Base-by-base conservation (phyloP, 2,329 filamentous ascomycete species). In the Monilinia polystroma region DNA sequence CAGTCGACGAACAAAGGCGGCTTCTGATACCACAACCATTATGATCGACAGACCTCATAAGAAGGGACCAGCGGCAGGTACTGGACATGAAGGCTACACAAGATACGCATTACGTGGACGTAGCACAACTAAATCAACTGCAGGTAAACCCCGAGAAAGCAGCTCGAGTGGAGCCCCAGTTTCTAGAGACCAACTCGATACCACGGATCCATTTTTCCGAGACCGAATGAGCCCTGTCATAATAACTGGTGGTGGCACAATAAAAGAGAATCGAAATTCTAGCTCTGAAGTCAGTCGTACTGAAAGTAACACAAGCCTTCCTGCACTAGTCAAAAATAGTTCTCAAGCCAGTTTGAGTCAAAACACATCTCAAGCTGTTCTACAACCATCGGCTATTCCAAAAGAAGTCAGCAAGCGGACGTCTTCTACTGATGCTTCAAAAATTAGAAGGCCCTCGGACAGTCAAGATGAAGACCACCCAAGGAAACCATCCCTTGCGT, bases 21-120 rank as follows among this genome's bases (percentile, higher is more conserved):
- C 85, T 0, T 76, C 84, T 4, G 82, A 86, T 53, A 75, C 77
- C n/a, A 68, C 78, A 14, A 77, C 77, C 26, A 68, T 76, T 0
- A 84, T 87, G n/a, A 82, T 83, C 49, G 87, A 88, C 11, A 87
- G 84, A 70, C 75, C 80, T 10, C 68, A 80, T 32, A 85, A 90
- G 38, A 94, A 92, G 77, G 93, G 94, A 0, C 94, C 94, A 29
- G 87, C 85, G 20, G 94, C 94, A 52, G 94, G 94, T n/a, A 98
- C 94, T 49, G 94, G 94, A 0, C 93, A 98, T 74, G 94, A 98
- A 79, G 90, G 90, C 1, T 93, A 94, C 73, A 90, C 90, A 0
- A 85, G 84, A 66, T 81, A 91, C 66, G 80, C 83, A 6, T 73
- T 81, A 41, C 85, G 87, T 67, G 84, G 89, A 41, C 85, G 89